Base-by-base conservation (phyloP, 2,329 filamentous ascomycete genomes). In the Elsinoe australis region DNA sequence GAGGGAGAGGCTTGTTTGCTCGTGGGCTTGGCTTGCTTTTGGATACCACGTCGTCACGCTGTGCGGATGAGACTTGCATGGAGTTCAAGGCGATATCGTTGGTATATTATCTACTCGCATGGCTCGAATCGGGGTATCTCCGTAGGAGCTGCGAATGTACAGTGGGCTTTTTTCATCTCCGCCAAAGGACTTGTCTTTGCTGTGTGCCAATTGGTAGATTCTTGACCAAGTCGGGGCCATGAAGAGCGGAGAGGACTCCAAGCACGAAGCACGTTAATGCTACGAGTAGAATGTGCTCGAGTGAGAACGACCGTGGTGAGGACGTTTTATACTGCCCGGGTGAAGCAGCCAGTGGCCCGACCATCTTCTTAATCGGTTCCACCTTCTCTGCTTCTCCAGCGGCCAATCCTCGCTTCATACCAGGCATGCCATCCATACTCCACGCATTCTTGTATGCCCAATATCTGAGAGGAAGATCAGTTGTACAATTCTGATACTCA, bases 401-500 rank as follows among this genome's bases (percentile, higher is more conserved):
- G 5, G 62, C 57, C 6, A 65, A 57, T 0, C 64, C 69, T 15
- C 60, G 55, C 55, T 64, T 64, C 65, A 70, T 67, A 0, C 64
- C 68, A 0, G 68, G 69, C 19, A 72, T 55, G 0, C 69, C 69
- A 52, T 72, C 69, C 19, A 71, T 65, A 26, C 62, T 66, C 49
- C 61, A 59, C 14, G 68, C 63, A 26, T 63, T 66, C 55, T 71
- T 72, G 47, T 57, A 67, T 3, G 68, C 67, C 69, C 69, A 71
- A 50, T 71, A 71, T 22, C 64, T 67, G 31, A 12, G 35, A 7
- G 32, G 9, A 8, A 26, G 18, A 31, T 29, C 36, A 50, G 38
- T 24, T 12, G 12, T 14, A 12, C 5, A 17, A 21, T 41, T 51
- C 31, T 49, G 47, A 22, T 14, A 39, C 50, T 49, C 51, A 67